Evolutionary conservation across 805 yeast species (phyloP), one percentile per base, ranked within the genome.

Genomic region (Yamadazyma ubonensis): DNA sequence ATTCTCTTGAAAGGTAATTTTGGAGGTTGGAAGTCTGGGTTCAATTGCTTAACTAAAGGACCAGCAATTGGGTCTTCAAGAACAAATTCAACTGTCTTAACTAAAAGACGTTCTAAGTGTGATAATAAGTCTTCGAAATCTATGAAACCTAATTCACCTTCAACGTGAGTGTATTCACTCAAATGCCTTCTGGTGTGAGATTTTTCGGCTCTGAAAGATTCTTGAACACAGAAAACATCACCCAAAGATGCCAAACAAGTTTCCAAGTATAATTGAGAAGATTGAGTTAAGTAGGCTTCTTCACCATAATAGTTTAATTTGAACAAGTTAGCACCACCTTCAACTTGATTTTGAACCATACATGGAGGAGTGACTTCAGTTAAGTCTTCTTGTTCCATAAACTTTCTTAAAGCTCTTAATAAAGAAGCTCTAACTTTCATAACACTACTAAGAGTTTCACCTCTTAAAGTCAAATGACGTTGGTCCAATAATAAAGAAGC

Each of bases 261-360:
- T 73, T 93, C 99, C 63, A 93, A 75, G 67, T 93, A 93, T 56
- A 93, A 78, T 73, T 93, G 99, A 12, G 98, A 91, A 6, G 96
- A 86, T 71, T 93, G 99, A 14, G 99, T 95, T 58, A 93, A 75
- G 67, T 72, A 93, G 8, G 99, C 98, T 63, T 90, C 93, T 71
- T 93, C 95, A 40, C 96, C 98, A 63, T 93, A 93, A 73, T 95
- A 93, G 63, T 86, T 85, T 71, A 93, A 73, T 57, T 83, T 81
- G 75, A 93, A 93, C 59, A 93, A 74, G 12, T 99, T 93, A 28
- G 97, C 86, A 39, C 99, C 99, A 63, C 99, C 99, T 71, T 93
- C 99, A 44, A 93, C 99, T 73, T 93, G 98, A 28, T 96, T 90
- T 71, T 93, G 99, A 41, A 93, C 99, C 98, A 93, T 93, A 70